Percentiles rank a stretch among this genome's conserved stretches.
Evolutionary conservation across 495 filamentous ascomycete genomes (phyloP).

Genomic region (Xylaria castorea): DNA sequence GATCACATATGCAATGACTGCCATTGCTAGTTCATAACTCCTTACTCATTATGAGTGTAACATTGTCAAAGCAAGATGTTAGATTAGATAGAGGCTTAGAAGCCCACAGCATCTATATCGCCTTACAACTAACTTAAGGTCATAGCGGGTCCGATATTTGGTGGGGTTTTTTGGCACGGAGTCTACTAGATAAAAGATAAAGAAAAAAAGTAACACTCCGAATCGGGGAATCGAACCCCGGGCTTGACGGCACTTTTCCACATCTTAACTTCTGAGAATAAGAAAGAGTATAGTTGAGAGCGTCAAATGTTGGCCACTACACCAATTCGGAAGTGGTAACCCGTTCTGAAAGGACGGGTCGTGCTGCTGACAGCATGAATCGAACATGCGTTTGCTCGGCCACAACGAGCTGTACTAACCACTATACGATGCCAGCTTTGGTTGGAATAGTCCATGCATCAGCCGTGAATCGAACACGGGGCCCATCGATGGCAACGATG

Average conservation of each 20-base stretch:
- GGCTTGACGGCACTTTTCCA: conserved; percentile 39
- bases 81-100: no score
- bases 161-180: no score
- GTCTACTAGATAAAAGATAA: no score
- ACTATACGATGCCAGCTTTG: conserved; percentile 11
- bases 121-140: background rate
- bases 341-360: no score
- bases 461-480: conserved; percentile 60
- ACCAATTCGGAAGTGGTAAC: conserved; percentile 44
- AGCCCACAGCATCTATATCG: background rate
- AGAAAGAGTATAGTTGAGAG: conserved; percentile 30
- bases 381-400: conserved; percentile 18
- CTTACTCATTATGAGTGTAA: no score
- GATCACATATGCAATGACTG: no score
- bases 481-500: conserved; percentile 62
- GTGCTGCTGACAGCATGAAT: conserved; percentile 13
- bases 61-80: no score
- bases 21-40: no score
- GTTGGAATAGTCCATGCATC: conserved; percentile 38
- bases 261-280: background rate
- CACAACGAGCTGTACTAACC: conserved; percentile 18
- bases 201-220: conserved; percentile 30
- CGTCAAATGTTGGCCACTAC: conserved; percentile 46
- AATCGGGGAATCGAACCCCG: conserved; percentile 50
- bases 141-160: background rate